Base-by-base conservation (phyloP, 345 rosid genomes). In the Salix caprea region DNA sequence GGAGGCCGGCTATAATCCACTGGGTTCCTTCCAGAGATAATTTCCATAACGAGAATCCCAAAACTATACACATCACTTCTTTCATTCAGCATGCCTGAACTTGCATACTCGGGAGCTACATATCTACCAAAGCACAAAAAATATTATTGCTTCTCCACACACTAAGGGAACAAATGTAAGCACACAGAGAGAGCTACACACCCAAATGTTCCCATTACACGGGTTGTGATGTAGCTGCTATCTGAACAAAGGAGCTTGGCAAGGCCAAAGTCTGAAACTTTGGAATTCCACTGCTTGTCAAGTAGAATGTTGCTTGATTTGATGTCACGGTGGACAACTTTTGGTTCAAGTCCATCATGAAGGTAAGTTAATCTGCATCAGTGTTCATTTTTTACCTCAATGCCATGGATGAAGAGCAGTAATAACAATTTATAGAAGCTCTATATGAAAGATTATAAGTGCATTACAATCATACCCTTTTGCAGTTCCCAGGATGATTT, bases 181-280 rank as follows among this genome's bases (percentile, higher is more conserved):
- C 70, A 79, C 37, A 19, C 14, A 30, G 26, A 67, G 52, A 67
- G 66, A 70, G 3, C 72, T 77, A 82, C 92, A 36, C 36, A 94
- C 98, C 98, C 98, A 34, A 94, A 94, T 54, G 98, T 94, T 78
- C 98, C 98, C 98, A 94, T 94, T 50, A 94, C 98, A 60, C 97
- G 92, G 15, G 98, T 94, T 37, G 98, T 94, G 30, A 92, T 87
- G 77, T 91, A 90, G 82, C 93, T 91, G 74, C 79, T 83, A 67
- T 91, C 97, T 0, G 97, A 87, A 61, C 88, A 86, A 21, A 94
- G 83, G 14, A 94, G 94, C 84, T 92, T 94, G 74, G 98, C 98
- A 39, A 92, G 97, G 76, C 98, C 98, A 82, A 94, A 92, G 79
- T 94, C 98, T 1, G 98, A 94, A 60, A 94, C 97, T 84, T 94